Base-by-base conservation (phyloP, 1,139 yeast species). In the Scheffersomyces titani region DNA sequence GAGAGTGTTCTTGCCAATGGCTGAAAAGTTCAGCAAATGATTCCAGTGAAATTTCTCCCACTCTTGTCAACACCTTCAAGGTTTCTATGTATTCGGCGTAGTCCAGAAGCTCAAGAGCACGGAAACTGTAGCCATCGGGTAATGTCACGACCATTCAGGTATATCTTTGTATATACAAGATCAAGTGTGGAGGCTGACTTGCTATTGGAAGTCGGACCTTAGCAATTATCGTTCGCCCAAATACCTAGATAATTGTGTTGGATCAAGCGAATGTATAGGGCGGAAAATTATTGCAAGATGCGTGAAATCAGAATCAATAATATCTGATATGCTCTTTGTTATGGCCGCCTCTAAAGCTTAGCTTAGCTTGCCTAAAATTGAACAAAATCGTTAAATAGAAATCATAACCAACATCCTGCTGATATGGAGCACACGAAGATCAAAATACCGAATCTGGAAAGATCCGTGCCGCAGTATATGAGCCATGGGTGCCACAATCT, bases 41-140 rank as follows among this genome's bases (percentile, higher is more conserved):
- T 6, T 68, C 68, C 40, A 67, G 59, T 1, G 83, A 65, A 44
- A 88, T 75, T 0, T 82, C 78, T 0, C 93, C 96, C 2, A 89
- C 92, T 0, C 86, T 80, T 7, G 94, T 89, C 60, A 89, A 74
- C 5, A 80, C 85, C 44, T 73, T 69, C 52, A 89, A 73, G 0
- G 87, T 81, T 16, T 78, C 77, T 20, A 83, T 67, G 45, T 84
- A 86, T 18, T 84, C 82, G 51, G 77, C 73, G 65, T 76, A 82
- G 67, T 88, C 92, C 0, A 72, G 58, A 16, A 65, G 62, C 55
- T 74, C 66, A 19, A 86, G 68, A 50, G 78, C 70, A 69, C 92
- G 79, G 56, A 88, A 75, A 1, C 72, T 65, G 71, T 86, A 88
- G 1, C 85, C 87, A 44, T 71, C 71, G 21, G 89, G 88, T 47